Percentiles rank a stretch among this genome's conserved stretches.
phyloP scores from a whole-genome alignment of 1,284 basidiomycete species.

The Tilletia indica region DNA sequence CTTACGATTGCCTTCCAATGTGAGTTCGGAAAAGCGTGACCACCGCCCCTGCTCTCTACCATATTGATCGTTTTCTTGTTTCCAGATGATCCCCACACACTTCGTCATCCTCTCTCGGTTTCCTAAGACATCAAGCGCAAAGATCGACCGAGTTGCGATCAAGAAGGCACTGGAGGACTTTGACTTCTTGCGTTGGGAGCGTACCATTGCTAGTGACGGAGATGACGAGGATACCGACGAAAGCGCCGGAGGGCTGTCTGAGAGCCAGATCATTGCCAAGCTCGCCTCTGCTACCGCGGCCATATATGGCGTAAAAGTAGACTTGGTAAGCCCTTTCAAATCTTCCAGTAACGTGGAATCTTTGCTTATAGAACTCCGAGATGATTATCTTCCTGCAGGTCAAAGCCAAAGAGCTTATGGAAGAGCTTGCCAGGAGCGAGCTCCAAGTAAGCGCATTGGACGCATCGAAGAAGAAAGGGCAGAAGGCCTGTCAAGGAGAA shows the following conservation, averaged over 20 bases:
- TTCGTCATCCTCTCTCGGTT: conserved; percentile 54
- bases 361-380: too few species aligned
- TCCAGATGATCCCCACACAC: conserved; percentile 52
- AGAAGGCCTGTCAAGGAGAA: neutral
- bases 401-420: neutral
- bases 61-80: too few species aligned
- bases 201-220: conserved; percentile 27
- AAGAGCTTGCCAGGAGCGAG: neutral
- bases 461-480: too few species aligned
- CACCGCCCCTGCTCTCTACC: neutral
- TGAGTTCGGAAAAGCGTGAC: neutral
- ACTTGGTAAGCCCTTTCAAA: neutral
- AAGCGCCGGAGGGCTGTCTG: conserved; percentile 23
- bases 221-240: conserved; percentile 23
- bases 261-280: neutral
- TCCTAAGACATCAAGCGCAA: conserved; percentile 56
- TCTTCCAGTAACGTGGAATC: neutral
- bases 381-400: neutral
- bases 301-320: neutral
- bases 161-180: conserved; percentile 41
- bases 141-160: conserved; percentile 56
- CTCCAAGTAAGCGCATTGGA: neutral
- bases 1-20: conserved; percentile 36
- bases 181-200: conserved; percentile 51
- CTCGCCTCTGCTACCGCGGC: neutral